Percentiles rank a stretch among this genome's conserved stretches.
phyloP scores from a whole-genome alignment of 2,329 filamentous ascomycete genomes.

The Aspergillus felis region DNA sequence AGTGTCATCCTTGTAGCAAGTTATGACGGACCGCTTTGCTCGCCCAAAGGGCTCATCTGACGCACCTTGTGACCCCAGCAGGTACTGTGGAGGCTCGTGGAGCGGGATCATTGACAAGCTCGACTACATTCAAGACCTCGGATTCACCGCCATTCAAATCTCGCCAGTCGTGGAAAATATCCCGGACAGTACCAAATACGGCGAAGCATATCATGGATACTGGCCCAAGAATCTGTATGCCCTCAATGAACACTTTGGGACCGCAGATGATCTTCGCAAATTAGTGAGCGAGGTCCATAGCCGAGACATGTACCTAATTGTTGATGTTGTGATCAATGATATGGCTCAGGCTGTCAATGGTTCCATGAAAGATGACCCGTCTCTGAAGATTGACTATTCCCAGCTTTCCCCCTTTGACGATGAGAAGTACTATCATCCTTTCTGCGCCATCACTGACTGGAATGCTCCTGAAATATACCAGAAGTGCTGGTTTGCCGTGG shows the following conservation, averaged over 20 bases:
- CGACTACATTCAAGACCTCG: constrained; percentile 46
- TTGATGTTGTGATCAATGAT: constrained; percentile 45
- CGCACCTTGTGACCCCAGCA: constrained; percentile 10
- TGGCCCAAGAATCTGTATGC: constrained; percentile 45
- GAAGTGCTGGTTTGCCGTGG: constrained; percentile 34
- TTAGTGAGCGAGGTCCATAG: constrained; percentile 41
- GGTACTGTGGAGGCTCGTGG: constrained; percentile 61
- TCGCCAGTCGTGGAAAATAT: constrained; percentile 38
- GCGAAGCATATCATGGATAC: constrained; percentile 46
- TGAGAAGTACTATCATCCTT: constrained; percentile 17
- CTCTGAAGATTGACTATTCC: constrained; percentile 13
- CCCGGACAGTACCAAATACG: constrained; percentile 29
- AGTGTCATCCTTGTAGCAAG: constrained; percentile 34
- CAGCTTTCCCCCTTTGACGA: constrained; percentile 18
- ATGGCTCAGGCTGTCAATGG: constrained; percentile 16
- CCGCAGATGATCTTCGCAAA: constrained; percentile 40
- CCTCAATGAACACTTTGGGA: constrained; percentile 46
- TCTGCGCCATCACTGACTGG: constrained; percentile 15
- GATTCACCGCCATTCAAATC: constrained; percentile 39
- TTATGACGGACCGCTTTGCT: constrained; percentile 55
- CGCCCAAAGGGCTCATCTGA: constrained; percentile 39
- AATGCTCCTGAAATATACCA: constrained; percentile 25
- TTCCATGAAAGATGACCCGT: not conserved
- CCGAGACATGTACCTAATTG: constrained; percentile 48
- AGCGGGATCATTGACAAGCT: constrained; percentile 52